These are phyloP conservation scores for Podaxis mareebaensis DNA, from an alignment of 768 basidiomycete genomes.

Conservation along the genomic window DNA sequence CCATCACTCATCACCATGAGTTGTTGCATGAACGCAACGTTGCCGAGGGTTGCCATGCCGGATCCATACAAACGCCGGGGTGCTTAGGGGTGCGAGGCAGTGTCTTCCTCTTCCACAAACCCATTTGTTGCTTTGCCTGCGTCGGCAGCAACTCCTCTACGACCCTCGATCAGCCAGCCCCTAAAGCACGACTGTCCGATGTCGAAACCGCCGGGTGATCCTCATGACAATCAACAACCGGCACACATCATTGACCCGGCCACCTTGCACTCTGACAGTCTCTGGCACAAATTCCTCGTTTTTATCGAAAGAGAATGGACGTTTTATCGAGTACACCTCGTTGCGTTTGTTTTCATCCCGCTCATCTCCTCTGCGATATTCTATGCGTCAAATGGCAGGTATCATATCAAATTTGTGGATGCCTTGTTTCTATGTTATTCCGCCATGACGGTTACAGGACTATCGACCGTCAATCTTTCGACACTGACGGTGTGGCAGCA, in stretches of 20 bases:
- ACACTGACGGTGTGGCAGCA: slow-evolving; percentile 51
- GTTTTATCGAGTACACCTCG: slow-evolving; percentile 54
- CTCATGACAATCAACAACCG: not conserved
- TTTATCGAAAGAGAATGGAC: slow-evolving; percentile 27
- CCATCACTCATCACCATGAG: too few relatives aligned
- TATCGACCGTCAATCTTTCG: slow-evolving; percentile 50
- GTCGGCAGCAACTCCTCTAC: not conserved
- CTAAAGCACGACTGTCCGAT: too few relatives aligned
- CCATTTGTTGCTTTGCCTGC: too few relatives aligned
- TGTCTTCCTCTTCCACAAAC: too few relatives aligned
- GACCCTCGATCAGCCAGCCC: not conserved
- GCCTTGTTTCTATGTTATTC: slow-evolving; percentile 63
- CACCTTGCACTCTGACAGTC: not conserved
- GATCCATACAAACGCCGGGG: too few relatives aligned
- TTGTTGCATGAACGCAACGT: too few relatives aligned
- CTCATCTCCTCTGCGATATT: slow-evolving; percentile 64
- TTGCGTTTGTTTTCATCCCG: slow-evolving; percentile 55
- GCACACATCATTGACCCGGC: not conserved
- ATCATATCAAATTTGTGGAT: slow-evolving; percentile 51
- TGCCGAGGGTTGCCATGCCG: too few relatives aligned
- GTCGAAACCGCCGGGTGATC: not conserved
- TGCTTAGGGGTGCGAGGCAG: too few relatives aligned
- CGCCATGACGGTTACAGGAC: slow-evolving; percentile 53
- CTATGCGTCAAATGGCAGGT: slow-evolving; percentile 62
- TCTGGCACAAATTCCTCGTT: not conserved